Evolutionary conservation across 2,329 filamentous ascomycete genomes (phyloP).

Genomic region (Xylaria sp.): DNA sequence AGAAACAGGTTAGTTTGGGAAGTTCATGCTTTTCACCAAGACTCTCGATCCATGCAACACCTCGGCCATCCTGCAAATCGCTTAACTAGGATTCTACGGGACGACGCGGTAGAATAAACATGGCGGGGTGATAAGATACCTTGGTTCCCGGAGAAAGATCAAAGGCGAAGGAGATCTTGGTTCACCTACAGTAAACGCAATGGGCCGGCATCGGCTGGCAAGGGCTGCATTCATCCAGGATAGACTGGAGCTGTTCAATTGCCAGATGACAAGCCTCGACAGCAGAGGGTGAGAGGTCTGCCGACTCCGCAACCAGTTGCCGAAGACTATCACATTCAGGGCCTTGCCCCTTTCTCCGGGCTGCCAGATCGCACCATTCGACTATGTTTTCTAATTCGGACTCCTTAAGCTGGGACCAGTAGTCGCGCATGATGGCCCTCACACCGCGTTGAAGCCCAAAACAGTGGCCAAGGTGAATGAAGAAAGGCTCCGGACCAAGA

Average conservation of each 20-base stretch:
- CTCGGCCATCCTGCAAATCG: neutral
- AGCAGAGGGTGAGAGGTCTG: constrained; percentile 21
- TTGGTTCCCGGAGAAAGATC: neutral
- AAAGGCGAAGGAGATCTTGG: neutral
- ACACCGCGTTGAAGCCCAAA: constrained; percentile 33
- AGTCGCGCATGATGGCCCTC: constrained; percentile 18
- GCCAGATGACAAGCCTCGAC: constrained; percentile 20
- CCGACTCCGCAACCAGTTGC: constrained; percentile 22
- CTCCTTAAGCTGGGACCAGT: constrained; percentile 21
- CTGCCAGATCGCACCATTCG: constrained; percentile 13
- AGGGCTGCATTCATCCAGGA: constrained; percentile 25
- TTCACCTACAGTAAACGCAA: constrained; percentile 30
- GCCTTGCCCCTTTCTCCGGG: constrained; percentile 23
- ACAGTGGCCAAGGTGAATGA: constrained; percentile 34
- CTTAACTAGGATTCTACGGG: neutral
- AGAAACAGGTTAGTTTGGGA: constrained; percentile 5
- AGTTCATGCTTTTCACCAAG: neutral
- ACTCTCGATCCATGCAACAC: neutral
- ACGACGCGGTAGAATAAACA: neutral
- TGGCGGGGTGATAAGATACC: neutral
- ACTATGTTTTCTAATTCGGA: constrained; percentile 28
- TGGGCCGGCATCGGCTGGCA: constrained; percentile 17
- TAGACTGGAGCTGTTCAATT: constrained; percentile 30
- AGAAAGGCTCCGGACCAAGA: constrained; percentile 27
- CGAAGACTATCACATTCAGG: constrained; percentile 23